These are phyloP conservation scores for Diaporthe vexans DNA, from an alignment of 2,329 filamentous ascomycete species.

Conservation along the genomic window DNA sequence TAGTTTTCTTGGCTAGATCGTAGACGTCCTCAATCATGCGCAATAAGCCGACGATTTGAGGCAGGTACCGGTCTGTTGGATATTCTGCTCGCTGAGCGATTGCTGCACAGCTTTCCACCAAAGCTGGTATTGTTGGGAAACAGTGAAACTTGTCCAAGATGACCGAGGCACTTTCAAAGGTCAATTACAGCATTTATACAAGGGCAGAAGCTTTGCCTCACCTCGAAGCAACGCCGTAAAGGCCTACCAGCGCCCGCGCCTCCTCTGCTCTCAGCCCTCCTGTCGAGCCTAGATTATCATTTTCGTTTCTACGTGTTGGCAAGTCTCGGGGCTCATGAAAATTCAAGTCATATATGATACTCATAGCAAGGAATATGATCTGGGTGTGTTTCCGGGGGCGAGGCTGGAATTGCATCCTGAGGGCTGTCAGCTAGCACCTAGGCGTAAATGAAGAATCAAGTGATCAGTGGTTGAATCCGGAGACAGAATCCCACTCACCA, in stretches of 20 bases:
- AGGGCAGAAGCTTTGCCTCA: not conserved
- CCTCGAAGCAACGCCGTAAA: conserved; percentile 5
- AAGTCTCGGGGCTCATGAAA: not conserved
- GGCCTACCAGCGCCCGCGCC: not conserved
- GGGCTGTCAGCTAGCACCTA: not conserved
- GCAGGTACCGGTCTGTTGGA: not conserved
- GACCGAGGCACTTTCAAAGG: not conserved
- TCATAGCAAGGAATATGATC: conserved; percentile 14
- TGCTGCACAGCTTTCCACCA: not conserved
- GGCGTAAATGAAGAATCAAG: not conserved
- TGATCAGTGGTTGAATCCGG: fast-evolving
- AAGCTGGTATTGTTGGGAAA: not conserved
- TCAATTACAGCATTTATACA: not conserved
- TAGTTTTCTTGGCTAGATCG: not conserved
- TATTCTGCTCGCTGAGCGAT: not conserved
- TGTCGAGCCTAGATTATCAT: not conserved
- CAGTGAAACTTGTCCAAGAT: conserved; percentile 9
- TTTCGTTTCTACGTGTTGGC: not conserved
- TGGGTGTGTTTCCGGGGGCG: not conserved
- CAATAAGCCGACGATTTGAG: not conserved
- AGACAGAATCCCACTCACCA: not conserved
- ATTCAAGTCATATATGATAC: not conserved
- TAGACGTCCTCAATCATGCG: not conserved
- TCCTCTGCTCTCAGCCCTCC: not conserved
- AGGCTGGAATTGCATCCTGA: conserved; percentile 11